Percentiles rank a stretch among this genome's conserved stretches.
Evolutionary conservation across 2,329 filamentous ascomycete species (phyloP).

Genomic region (Aspergillus thermomutatus): DNA sequence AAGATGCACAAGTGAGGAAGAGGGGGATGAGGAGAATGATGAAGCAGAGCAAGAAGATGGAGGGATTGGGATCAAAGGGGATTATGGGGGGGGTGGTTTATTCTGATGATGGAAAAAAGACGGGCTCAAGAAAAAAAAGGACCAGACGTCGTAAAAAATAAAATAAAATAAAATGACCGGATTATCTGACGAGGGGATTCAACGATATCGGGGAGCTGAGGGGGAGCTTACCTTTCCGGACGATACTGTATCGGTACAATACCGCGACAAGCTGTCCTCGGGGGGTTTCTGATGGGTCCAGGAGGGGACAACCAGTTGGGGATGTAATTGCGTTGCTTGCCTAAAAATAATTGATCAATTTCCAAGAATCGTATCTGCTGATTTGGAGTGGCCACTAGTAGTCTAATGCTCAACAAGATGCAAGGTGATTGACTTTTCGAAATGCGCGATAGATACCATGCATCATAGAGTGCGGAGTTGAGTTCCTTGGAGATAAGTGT

Average conservation of each 20-base stretch:
- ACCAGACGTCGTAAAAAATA: not conserved
- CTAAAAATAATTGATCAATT: not conserved
- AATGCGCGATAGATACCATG: not conserved
- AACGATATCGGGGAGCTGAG: conserved; percentile 10
- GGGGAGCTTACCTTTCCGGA: not conserved
- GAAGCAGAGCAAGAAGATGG: conserved; percentile 8
- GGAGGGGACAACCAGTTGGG: not conserved
- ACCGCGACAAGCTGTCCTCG: not conserved
- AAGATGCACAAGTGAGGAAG: conserved; percentile 17
- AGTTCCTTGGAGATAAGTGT: no score
- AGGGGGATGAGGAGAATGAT: conserved; percentile 25
- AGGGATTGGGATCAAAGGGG: conserved; percentile 12
- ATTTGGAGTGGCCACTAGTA: not conserved
- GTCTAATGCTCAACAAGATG: not conserved
- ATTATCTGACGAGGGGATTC: not conserved
- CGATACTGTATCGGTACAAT: not conserved
- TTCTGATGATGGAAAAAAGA: conserved; percentile 10
- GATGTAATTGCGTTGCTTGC: not conserved
- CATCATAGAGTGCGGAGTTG: not conserved
- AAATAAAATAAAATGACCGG: not conserved
- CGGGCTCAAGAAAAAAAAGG: conserved; percentile 10
- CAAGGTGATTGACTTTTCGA: not conserved
- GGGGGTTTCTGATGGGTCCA: not conserved
- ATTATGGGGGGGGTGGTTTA: conserved; percentile 10
- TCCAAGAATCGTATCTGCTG: not conserved